Evolutionary conservation across 2,329 filamentous ascomycete genomes (phyloP), one percentile per base, ranked within the genome.

Genomic region (Orbilia brochopaga): DNA sequence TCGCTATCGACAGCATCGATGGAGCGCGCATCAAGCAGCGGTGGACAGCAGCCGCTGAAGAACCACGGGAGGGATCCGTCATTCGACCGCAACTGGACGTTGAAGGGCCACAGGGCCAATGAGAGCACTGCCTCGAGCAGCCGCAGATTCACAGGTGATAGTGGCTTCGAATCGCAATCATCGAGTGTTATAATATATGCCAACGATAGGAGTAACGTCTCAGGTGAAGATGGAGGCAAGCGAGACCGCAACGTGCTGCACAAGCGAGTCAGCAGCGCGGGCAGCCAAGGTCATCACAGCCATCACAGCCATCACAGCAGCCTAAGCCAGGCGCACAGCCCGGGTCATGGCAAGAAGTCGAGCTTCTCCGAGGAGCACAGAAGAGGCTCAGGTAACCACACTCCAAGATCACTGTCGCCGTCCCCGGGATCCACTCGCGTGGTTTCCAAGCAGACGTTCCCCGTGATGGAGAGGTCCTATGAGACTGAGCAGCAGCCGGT

Each of bases 351-450:
- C 40, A 85, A 87, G 52, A 88, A 90, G 75, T 86, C 89, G 11
- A 96, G 90, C 79, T 89, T 91, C 77, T 83, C 88, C 3, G 90
- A 92, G 59, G 89, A 92, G 77, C 85, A 90, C 78, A 83, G 87
- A 60, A 81, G 88, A 66, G 84, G 88, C 74, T 72, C 67, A 72
- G 67, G 67, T 72, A 72, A 72, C 67, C 59, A 72, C 56, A 60
- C 67, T 89, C 85, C 75, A 86, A 84, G 37, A 55, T 60, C 59
- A 64, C 58, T 44, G 51, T 57, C 61, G 42, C 50, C 37, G 40
- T 53, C 58, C 24, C 51, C 37, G 37, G 35, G 44, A 24, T 37
- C 57, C 37, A 37, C 52, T 32, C 90, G 89, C 76, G 86, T 87
- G 19, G 74, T 83, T 42, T 73, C 80, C 44, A 78, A 79, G 21